Base-by-base conservation (phyloP, 176 grass and related monocot genomes). In the Alopecurus myosuroides region DNA sequence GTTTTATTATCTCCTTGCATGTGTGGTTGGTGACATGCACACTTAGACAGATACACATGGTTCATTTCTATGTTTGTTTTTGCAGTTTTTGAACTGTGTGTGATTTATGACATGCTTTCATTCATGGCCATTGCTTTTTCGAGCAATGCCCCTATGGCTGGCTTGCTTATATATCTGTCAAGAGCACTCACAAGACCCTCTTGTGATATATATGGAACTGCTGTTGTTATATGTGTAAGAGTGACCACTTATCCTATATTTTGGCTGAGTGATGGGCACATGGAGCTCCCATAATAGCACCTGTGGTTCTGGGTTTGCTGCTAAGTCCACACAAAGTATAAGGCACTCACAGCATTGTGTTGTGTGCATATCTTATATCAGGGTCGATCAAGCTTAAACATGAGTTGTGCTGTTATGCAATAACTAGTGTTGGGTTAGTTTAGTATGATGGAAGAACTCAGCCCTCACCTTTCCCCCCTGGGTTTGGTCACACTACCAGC, bases 361-460 rank as follows among this genome's bases (percentile, higher is more conserved):
- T 57, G 14, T 70, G 4, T 34, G 3, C 40, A 70, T 31, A 35
- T 29, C 68, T 35, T 12, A 70, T 23, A 26, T 36, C 57, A 46
- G 19, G n/a, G 17, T 77, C 57, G 64, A 39, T 71, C 66, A 72
- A 78, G 20, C 49, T 22, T 80, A 37, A 33, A 75, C 51, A 55
- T 36, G 20, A 67, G 42, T 15, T 69, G 9, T 70, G 41, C 19
- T 69, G 14, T 70, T 69, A 18, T 81, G 48, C 34, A 56, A 56
- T 51, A 81, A 22, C n/a, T 40, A 71, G 49, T 52, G 57, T 44
- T 58, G 20, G 9, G 29, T 12, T 39, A 6, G 3, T 61, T 79
- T 29, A 79, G 75, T 87, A 51, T 73, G 33, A 35, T 81, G 45
- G 69, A 52, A 55, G 33, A 53, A 79, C 50, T 30, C 60, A 81